Evolutionary conservation across 805 yeast species (phyloP), one percentile per base, ranked within the genome.

Genomic region (Ogataea paraovalis): DNA sequence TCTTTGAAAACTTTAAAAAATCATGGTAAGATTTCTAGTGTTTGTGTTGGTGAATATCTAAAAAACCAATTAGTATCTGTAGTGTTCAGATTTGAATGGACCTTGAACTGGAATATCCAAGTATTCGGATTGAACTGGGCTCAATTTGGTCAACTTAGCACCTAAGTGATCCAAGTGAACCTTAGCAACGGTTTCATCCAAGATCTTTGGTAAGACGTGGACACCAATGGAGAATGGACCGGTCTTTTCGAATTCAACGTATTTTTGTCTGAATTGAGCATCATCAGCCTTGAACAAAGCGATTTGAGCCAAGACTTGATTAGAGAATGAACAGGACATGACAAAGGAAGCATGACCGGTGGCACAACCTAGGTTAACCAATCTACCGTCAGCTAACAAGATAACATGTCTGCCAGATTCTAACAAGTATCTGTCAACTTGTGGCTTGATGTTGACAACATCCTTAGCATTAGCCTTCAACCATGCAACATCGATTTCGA

Each of bases 401-500:
- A 92, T 90, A 69, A 92, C 69, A 80, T 92, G 98, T 70, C 86
- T 87, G 68, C 98, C 98, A 67, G 78, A 78, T 69, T 80, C 74
- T 76, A 92, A 75, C 72, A 88, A 78, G 85, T 74, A 92, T 79
- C 99, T 88, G 86, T 92, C 99, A 67, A 92, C 99, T 78, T 91
- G 97, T 66, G 98, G 97, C 81, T 92, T 92, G 77, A 92, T 91
- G 88, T 91, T 90, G 70, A 89, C 92, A 71, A 85, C 91, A 64
- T 89, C 88, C 72, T 77, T 81, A 66, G 97, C 96, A 75, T 90
- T 89, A 51, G 83, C 86, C 83, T 90, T 90, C 73, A 92, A 80
- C 97, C 97, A 91, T 68, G 98, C 98, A 65, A 92, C 98, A 74
- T 92, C 99, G 64, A 92, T 94, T 82, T 92, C 99, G 68, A 94